Evolutionary conservation across 352 stramenopile genomes (phyloP).

Genomic region (Globisporangium heterothallicum): DNA sequence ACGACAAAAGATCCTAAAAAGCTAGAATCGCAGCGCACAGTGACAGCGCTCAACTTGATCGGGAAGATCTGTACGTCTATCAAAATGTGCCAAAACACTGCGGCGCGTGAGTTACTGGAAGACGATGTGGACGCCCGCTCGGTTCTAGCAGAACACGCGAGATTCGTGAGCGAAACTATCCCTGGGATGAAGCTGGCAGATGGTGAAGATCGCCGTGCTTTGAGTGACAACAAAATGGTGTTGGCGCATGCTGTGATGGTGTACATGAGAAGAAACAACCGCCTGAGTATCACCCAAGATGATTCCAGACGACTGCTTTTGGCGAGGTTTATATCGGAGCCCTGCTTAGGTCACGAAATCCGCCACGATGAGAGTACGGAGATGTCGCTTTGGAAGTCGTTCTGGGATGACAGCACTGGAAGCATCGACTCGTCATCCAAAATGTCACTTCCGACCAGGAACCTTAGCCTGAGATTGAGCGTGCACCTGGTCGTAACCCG

Average conservation of each 20-base stretch:
- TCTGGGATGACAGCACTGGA: constrained; percentile 31
- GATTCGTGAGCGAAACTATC: constrained; percentile 19
- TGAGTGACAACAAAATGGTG: constrained; percentile 16
- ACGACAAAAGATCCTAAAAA: constrained; percentile 55
- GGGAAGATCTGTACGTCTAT: constrained; percentile 79
- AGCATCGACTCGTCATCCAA: constrained; percentile 39
- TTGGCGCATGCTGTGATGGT: constrained; percentile 65
- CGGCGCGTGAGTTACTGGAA: constrained; percentile 24
- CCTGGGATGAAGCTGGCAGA: constrained; percentile 9
- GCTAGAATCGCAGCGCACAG: constrained; percentile 54
- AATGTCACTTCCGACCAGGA: constrained; percentile 29
- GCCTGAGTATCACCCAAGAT: constrained; percentile 22
- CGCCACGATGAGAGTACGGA: constrained; percentile 9
- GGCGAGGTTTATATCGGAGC: constrained; percentile 43
- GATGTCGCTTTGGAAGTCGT: constrained; percentile 39
- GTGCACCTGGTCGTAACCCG: constrained; percentile 43
- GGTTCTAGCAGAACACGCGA: constrained; percentile 51
- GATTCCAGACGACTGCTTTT: constrained; percentile 56
- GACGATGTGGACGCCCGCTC: constrained; percentile 37
- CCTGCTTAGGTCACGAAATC: constrained; percentile 3
- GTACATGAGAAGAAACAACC: constrained; percentile 30
- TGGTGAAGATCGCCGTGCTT: neutral
- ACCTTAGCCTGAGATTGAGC: constrained; percentile 39
- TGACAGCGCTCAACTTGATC: constrained; percentile 63
- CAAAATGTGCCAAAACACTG: constrained; percentile 44